Evolutionary conservation across 495 filamentous ascomycete genomes (phyloP).

Genomic region (Annulohypoxylon stygium): DNA sequence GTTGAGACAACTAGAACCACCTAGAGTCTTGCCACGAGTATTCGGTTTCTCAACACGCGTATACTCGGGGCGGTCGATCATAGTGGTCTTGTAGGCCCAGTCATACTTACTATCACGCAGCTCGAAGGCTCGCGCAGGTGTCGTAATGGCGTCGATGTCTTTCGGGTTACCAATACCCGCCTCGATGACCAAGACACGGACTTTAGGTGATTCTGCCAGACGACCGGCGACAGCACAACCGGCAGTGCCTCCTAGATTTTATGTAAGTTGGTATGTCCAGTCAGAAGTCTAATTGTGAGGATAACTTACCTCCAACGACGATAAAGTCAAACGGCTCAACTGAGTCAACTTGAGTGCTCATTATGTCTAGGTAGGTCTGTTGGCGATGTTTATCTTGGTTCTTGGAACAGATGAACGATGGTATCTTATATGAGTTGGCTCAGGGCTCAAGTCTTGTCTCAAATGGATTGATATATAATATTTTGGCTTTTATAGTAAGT

Average conservation of each 20-base stretch:
- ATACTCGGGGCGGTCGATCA: conserved; percentile 72
- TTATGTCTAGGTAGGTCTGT: conserved; percentile 7
- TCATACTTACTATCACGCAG: conserved; percentile 70
- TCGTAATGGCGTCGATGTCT: conserved; percentile 69
- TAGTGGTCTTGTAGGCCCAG: conserved; percentile 74
- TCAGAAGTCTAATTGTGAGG: neutral
- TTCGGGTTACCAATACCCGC: conserved; percentile 67
- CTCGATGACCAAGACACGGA: conserved; percentile 68
- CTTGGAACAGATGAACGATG: neutral
- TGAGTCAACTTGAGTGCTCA: conserved; percentile 37
- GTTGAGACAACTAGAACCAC: conserved; percentile 71
- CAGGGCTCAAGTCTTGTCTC: neutral
- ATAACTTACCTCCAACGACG: conserved; percentile 41
- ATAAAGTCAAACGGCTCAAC: conserved; percentile 44
- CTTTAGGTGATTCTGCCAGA: conserved; percentile 67
- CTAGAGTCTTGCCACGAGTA: conserved; percentile 71
- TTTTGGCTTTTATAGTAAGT: neutral
- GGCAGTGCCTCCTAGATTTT: conserved; percentile 66
- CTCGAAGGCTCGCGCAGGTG: conserved; percentile 66
- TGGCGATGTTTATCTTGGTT: conserved; percentile 4
- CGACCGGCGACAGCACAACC: conserved; percentile 70
- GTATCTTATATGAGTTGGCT: neutral
- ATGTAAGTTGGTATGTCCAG: neutral
- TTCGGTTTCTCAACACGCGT: conserved; percentile 73
- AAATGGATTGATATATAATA: neutral